Percentiles rank a stretch among this genome's conserved stretches.
Conservation (phyloP, 2,329 filamentous ascomycete genomes). For the Claviceps pusilla region DNA sequence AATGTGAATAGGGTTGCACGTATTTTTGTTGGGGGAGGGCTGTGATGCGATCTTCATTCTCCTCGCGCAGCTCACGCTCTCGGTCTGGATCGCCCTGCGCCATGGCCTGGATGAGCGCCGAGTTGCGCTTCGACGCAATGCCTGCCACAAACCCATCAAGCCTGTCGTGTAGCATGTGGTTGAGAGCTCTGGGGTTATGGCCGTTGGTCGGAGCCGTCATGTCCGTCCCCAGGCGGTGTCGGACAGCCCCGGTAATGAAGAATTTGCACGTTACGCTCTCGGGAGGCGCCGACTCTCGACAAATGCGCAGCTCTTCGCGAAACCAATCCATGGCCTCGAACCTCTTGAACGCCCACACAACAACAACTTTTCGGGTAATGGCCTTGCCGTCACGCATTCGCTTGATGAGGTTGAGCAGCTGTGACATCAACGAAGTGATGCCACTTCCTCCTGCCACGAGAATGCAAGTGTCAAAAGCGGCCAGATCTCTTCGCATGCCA, state of each 20-base stretch:
- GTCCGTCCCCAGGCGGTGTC: constrained; percentile 18
- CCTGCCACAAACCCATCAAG: constrained; percentile 78
- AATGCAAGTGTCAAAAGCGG: constrained; percentile 85
- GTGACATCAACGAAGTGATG: constrained; percentile 83
- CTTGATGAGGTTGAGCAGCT: constrained; percentile 87
- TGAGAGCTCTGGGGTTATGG: constrained; percentile 40
- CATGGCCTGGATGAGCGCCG: constrained; percentile 66
- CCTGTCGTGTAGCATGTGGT: constrained; percentile 67
- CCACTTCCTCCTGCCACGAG: constrained; percentile 88
- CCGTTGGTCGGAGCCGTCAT: constrained; percentile 30
- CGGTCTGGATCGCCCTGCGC: constrained; percentile 64
- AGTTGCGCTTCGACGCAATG: constrained; percentile 76
- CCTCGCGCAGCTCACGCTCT: constrained; percentile 62
- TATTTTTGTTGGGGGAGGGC: constrained; percentile 59
- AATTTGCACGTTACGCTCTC: constrained; percentile 88
- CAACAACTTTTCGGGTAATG: constrained; percentile 75
- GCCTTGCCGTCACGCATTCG: constrained; percentile 90
- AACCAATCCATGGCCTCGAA: constrained; percentile 97
- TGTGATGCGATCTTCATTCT: constrained; percentile 74
- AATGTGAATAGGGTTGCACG: constrained; percentile 36
- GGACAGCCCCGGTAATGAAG: constrained; percentile 63
- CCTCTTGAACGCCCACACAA: constrained; percentile 86
- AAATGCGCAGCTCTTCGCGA: constrained; percentile 83
- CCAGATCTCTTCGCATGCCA: constrained; percentile 77
- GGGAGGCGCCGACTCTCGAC: constrained; percentile 73